phyloP scores from a whole-genome alignment of 108 stramenopile species.

The Cyclotella cryptica region DNA sequence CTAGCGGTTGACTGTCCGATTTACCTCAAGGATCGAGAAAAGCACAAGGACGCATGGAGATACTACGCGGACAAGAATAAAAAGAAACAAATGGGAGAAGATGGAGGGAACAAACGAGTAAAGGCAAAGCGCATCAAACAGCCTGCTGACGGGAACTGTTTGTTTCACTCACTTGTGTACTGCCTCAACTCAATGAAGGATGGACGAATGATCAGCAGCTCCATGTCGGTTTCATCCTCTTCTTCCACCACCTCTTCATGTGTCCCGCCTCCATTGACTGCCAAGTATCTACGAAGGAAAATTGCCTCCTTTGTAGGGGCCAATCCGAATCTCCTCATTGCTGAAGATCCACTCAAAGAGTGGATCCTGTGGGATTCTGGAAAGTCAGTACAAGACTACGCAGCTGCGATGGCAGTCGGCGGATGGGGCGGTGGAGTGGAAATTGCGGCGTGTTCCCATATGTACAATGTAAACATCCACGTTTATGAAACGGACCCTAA shows the following conservation, averaged over 20 bases:
- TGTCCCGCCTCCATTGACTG: slow-evolving; percentile 1
- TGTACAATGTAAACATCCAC: slow-evolving; percentile 16
- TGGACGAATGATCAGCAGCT: slow-evolving; percentile 1
- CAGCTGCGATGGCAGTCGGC: slow-evolving; percentile 8
- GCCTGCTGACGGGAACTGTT: slow-evolving; percentile 17
- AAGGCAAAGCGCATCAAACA: slow-evolving; percentile 4
- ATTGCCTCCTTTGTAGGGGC: slow-evolving; percentile 3
- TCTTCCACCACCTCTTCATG: neutral
- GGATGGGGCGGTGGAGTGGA: slow-evolving; percentile 28
- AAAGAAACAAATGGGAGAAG: slow-evolving; percentile 20
- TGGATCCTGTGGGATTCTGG: slow-evolving; percentile 24
- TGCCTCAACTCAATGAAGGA: slow-evolving; percentile 19
- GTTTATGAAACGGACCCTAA: slow-evolving; percentile 8
- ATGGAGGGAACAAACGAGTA: slow-evolving; percentile 2
- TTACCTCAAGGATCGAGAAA: slow-evolving; percentile 7
- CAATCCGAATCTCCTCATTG: slow-evolving; percentile 16
- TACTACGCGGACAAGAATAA: neutral
- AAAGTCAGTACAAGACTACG: slow-evolving; percentile 16
- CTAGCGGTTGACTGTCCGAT: neutral
- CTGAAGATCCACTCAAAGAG: slow-evolving; percentile 14
- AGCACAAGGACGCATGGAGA: slow-evolving; percentile 24
- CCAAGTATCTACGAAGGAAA: slow-evolving; percentile 8
- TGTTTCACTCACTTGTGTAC: slow-evolving; percentile 26
- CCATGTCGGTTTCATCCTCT: neutral
- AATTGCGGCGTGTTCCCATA: slow-evolving; percentile 15